Base-by-base conservation (phyloP, 1,284 basidiomycete species). In the Ceratobasidium sp. region DNA sequence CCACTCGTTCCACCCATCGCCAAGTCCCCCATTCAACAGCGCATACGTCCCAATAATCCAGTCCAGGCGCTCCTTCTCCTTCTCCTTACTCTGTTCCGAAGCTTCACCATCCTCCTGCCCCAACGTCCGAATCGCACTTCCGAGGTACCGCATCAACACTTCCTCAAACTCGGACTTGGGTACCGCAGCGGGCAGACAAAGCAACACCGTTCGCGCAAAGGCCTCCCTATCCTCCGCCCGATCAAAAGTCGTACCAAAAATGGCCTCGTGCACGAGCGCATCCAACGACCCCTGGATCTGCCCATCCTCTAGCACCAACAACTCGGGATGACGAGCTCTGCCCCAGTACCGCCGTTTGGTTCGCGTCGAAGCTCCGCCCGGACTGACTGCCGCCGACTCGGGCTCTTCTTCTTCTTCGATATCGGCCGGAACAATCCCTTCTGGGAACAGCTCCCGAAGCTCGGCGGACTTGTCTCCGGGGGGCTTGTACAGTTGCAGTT, bases 401-500 rank as follows among this genome's bases (percentile, higher is more conserved):
- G 57, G 32, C 86, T 81, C 68, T 10, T 40, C 64, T 17, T 69
- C 71, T 13, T 71, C 72, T 47, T 70, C 77, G 38, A 65, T 58
- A 47, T 65, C 68, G 15, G 43, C 58, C n/a, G 49, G 58, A 4
- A 70, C 68, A 20, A 68, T 32, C 81, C 85, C 0, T 83, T 83
- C 7, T 8, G 89, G 88, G 75, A 94, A 93, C 29, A 93, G 78
- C 17, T 89, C 88, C 75, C 87, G 89, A 56, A 92, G 82, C 1
- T 82, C 87, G 1, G 82, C 79, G 32, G 78, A 79, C 52, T 87
- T 81, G 73, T 93, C 92, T 40, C 83, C 80, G 0, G 92, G 90
- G 0, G 90, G 86, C 75, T 94, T 93, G 76, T 90, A 92, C 73
- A 93, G 90, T 76, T 90, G 88, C 60, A 94, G 74, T 76, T 93